These are phyloP conservation scores for Globisporangium parvum DNA, from an alignment of 352 stramenopile genomes.

Conservation along the genomic window DNA sequence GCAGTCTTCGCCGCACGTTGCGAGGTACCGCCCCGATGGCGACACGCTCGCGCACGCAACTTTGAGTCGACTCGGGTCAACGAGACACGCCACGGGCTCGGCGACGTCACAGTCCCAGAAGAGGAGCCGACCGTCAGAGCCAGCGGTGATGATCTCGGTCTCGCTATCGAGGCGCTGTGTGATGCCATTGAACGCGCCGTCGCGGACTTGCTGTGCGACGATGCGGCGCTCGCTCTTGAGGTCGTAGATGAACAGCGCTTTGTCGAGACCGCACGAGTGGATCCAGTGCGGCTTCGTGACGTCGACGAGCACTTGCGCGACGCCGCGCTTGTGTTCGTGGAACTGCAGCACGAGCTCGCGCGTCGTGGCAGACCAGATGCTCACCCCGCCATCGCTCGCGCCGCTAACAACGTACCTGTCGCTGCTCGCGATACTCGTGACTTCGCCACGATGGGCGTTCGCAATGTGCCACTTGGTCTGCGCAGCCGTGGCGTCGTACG, in stretches of 20 bases:
- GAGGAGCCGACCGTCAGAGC: slow-evolving; percentile 74
- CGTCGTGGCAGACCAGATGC: slow-evolving; percentile 81
- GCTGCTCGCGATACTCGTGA: slow-evolving; percentile 65
- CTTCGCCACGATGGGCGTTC: slow-evolving; percentile 78
- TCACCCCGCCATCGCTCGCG: slow-evolving; percentile 80
- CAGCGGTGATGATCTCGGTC: slow-evolving; percentile 87
- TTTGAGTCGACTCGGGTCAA: slow-evolving; percentile 36
- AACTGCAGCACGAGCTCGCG: slow-evolving; percentile 89
- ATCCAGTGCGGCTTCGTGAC: slow-evolving; percentile 70
- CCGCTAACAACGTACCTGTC: slow-evolving; percentile 76
- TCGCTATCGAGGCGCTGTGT: slow-evolving; percentile 87
- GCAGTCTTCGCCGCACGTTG: slow-evolving; percentile 75
- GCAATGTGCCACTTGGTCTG: slow-evolving; percentile 82
- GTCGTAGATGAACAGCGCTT: slow-evolving; percentile 90
- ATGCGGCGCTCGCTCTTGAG: slow-evolving; percentile 80
- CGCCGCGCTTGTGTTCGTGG: slow-evolving; percentile 82
- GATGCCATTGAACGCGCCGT: slow-evolving; percentile 73
- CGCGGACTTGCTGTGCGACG: slow-evolving; percentile 74
- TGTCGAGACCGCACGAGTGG: slow-evolving; percentile 83
- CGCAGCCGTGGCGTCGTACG: slow-evolving; percentile 40
- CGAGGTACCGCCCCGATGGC: slow-evolving; percentile 70
- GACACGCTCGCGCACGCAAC: slow-evolving; percentile 47
- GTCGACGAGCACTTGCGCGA: slow-evolving; percentile 80
- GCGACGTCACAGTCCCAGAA: slow-evolving; percentile 89
- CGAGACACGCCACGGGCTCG: slow-evolving; percentile 59